Conservation (phyloP, 768 basidiomycete species). For the Trametes cingulata region DNA sequence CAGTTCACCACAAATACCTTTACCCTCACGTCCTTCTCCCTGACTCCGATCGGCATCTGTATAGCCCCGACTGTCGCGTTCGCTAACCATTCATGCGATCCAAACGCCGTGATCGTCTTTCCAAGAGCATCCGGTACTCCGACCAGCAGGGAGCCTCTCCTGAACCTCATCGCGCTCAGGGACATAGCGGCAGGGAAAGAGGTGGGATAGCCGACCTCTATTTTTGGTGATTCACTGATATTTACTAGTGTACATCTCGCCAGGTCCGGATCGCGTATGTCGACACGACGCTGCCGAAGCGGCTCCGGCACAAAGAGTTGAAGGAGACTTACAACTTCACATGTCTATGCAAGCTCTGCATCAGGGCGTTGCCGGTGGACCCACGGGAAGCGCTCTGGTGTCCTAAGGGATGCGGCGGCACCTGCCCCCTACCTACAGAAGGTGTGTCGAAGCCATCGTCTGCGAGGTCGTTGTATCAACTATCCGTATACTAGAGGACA, state of each 20-base stretch:
- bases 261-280: conserved; percentile 85
- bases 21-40: conserved; percentile 73
- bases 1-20: conserved; percentile 94
- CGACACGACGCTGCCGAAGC: conserved; percentile 73
- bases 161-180: conserved; percentile 74
- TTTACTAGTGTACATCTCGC: not conserved
- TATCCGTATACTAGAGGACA: conserved; percentile 41
- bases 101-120: conserved; percentile 91
- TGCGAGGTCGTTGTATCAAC: too few relatives aligned
- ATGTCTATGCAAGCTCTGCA: conserved; percentile 70
- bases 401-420: conserved; percentile 66
- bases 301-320: conserved; percentile 56
- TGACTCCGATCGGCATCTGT: conserved; percentile 83
- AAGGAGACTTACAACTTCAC: conserved; percentile 75
- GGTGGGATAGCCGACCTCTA: conserved; percentile 40
- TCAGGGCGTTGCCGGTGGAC: conserved; percentile 43
- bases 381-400: conserved; percentile 70
- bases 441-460: conserved; percentile 38
- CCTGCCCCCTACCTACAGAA: conserved; percentile 60
- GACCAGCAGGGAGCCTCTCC: conserved; percentile 50
- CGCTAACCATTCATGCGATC: conserved; percentile 86
- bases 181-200: conserved; percentile 68
- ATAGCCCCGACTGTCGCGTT: conserved; percentile 79
- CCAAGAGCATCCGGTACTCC: conserved; percentile 50
- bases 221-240: not conserved